Percentiles rank a stretch among this genome's conserved stretches.
These are phyloP conservation scores for Penicillium crustosum DNA, from an alignment of 2,329 filamentous ascomycete species.

Conservation along the genomic window DNA sequence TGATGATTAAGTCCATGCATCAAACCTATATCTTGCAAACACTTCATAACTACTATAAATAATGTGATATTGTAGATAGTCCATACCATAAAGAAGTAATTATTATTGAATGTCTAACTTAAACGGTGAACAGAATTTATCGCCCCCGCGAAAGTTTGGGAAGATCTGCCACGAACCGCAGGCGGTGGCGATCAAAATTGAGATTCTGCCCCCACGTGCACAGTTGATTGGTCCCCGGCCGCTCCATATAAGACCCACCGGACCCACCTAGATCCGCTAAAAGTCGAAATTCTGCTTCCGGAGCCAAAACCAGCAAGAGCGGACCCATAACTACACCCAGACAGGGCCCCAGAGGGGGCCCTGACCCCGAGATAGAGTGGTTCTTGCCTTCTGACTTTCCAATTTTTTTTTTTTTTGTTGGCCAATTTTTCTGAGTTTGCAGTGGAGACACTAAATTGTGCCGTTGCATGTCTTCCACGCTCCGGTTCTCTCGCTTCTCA, in stretches of 20 bases:
- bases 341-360: not conserved
- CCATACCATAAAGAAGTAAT: not conserved
- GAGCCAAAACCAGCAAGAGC: constrained; percentile 1
- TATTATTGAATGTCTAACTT: not conserved
- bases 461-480: not conserved
- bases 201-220: constrained; percentile 37
- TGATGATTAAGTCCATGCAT: not conserved
- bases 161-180: constrained; percentile 3
- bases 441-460: not conserved
- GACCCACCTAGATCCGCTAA: constrained; percentile 11
- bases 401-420: constrained; percentile 8
- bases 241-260: constrained; percentile 4
- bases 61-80: not conserved
- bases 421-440: not conserved
- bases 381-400: constrained; percentile 1
- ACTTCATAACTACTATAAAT: not conserved
- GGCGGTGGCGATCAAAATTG: constrained; percentile 11
- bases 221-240: constrained; percentile 28
- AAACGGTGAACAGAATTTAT: not conserved
- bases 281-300: constrained; percentile 6
- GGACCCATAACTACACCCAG: not conserved
- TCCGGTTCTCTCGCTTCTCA: not conserved
- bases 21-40: not conserved
- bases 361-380: not conserved
- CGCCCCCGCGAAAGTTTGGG: constrained; percentile 6